phyloP scores from a whole-genome alignment of 306 rosid genomes.

The Prunus mira region DNA sequence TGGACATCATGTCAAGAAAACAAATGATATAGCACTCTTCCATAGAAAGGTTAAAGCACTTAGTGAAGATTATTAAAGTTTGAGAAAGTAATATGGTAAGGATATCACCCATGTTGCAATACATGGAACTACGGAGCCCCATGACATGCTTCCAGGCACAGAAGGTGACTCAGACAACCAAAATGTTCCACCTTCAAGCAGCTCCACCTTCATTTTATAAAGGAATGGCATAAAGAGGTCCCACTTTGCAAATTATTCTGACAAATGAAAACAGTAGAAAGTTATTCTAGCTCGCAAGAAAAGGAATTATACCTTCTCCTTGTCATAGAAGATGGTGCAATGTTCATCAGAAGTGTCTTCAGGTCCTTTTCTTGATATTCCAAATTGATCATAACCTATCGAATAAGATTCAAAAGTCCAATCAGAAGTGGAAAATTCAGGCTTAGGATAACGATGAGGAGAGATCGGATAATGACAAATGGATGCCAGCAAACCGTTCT shows the following conservation, averaged over 20 bases:
- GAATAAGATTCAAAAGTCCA: not conserved
- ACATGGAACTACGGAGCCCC: slow-evolving; percentile 92
- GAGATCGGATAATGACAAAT: slow-evolving; percentile 3
- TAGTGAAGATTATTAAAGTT: slow-evolving; percentile 12
- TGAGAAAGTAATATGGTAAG: slow-evolving; percentile 34
- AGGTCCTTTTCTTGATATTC: slow-evolving; percentile 81
- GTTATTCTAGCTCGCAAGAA: not conserved
- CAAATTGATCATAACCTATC: slow-evolving; percentile 89
- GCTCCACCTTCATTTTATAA: slow-evolving; percentile 66
- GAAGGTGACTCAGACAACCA: slow-evolving; percentile 99
- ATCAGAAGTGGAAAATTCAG: not conserved
- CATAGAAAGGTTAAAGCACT: slow-evolving; percentile 13
- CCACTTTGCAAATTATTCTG: not conserved
- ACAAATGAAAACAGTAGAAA: slow-evolving; percentile 2
- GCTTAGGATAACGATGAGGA: slow-evolving; percentile 15
- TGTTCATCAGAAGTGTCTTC: slow-evolving; percentile 79
- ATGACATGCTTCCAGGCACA: slow-evolving; percentile 95
- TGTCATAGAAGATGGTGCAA: slow-evolving; percentile 94
- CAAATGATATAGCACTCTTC: slow-evolving; percentile 29
- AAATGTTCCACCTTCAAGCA: slow-evolving; percentile 96
- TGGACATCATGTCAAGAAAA: slow-evolving; percentile 92
- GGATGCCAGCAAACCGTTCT: slow-evolving; percentile 3
- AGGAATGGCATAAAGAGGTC: not conserved
- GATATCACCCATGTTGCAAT: slow-evolving; percentile 99
- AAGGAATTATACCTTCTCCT: slow-evolving; percentile 57